Base-by-base conservation (phyloP, 345 rosid genomes). In the Gossypium ekmanianum region DNA sequence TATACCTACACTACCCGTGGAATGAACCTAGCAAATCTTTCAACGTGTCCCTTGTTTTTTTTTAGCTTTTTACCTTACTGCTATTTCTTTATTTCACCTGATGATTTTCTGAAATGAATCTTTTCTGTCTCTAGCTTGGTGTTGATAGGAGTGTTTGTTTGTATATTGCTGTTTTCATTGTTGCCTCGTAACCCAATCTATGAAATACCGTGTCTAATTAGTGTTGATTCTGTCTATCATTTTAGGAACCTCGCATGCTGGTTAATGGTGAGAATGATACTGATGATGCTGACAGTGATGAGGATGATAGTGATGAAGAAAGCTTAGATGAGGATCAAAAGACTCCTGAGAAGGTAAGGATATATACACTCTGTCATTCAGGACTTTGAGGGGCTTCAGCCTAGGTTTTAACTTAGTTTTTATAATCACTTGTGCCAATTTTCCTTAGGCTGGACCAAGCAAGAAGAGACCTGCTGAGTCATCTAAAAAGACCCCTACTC, bases 391-490 rank as follows among this genome's bases (percentile, higher is more conserved):
- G 43, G 17, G 63, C 17, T 58, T 58, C 7, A 11, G 29, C 59
- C 6, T 59, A 12, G 41, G 17, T 26, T 26, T 61, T 12, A 12
- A 39, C 26, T 24, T 11, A 14, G 16, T 61, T 61, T 59, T 61
- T 61, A 17, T 26, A 26, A 61, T 4, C 41, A 12, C 48, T 22
- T 11, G 10, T 56, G 52, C 41, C 29, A 6, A 39, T 39, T 8
- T 9, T 59, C 17, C 26, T 50, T 58, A 65, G 71, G 63, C 63
- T 81, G 91, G 81, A 76, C 79, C 75, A 34, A 71, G 84, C 61
- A 92, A 92, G 89, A 94, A 94, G 83, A 94, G 97, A 75, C 14
- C 92, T 11, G 81, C 80, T 4, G 91, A 89, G 61, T 74, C 89
- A 29, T 77, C 81, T 17, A 63, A 69, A 2, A 90, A 87, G 80